A percentile compares a stretch with the other conserved stretches of the same genome.
These are phyloP conservation scores for Sugiyamaella qingdaonensis DNA, from an alignment of 805 yeast genomes.

Conservation along the genomic window DNA sequence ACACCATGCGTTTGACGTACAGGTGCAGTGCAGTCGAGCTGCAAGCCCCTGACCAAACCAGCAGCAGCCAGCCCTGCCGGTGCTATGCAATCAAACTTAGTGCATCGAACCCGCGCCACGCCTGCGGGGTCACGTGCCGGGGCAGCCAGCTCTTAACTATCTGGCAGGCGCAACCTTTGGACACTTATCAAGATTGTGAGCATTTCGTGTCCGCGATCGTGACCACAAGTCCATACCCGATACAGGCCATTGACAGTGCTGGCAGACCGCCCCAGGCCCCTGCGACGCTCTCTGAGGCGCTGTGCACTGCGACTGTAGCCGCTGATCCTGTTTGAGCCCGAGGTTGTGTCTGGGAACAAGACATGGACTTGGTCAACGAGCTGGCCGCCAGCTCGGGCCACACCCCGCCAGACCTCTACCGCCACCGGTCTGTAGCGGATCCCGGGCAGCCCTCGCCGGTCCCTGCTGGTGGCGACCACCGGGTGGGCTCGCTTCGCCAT, in stretches of 20 bases:
- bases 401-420: background rate
- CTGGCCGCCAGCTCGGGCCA: background rate
- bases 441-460: too few species aligned
- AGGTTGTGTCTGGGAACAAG: background rate
- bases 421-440: background rate
- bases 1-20: too few species aligned
- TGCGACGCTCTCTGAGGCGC: background rate
- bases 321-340: background rate
- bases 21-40: too few species aligned
- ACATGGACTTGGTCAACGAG: background rate
- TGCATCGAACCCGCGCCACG: background rate
- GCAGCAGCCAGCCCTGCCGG: too few species aligned
- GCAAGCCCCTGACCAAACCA: too few species aligned
- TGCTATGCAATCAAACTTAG: background rate
- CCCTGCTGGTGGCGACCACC: background rate
- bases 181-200: background rate
- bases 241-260: background rate
- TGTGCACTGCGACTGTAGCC: background rate
- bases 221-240: too few species aligned
- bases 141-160: background rate
- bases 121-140: constrained; percentile 1
- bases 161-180: constrained; percentile 3
- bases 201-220: background rate
- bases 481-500: background rate
- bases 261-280: background rate